A percentile compares a stretch with the other conserved stretches of the same genome.
Conservation (phyloP, 305 asterid genomes). For the Stenogyne calaminthoides region DNA sequence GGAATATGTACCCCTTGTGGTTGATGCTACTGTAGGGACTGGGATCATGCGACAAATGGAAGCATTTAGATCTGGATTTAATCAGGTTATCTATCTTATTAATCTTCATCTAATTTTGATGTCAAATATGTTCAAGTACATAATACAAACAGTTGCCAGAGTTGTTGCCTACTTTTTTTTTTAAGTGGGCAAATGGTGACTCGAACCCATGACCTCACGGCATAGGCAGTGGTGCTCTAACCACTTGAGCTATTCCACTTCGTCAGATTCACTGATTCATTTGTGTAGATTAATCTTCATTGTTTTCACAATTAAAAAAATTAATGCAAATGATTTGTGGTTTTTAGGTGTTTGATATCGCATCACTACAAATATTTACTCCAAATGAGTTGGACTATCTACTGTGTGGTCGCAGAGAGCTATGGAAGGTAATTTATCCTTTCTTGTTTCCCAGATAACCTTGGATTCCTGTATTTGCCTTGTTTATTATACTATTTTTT, state of each 20-base stretch:
- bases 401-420: conserved; percentile 96
- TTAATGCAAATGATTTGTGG: background rate
- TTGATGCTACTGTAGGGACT: conserved; percentile 80
- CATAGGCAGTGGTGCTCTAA: no score
- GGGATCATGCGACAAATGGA: conserved; percentile 88
- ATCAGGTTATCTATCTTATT: conserved; percentile 60
- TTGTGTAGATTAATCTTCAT: background rate
- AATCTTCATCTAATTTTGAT: conserved; percentile 17
- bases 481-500: conserved; percentile 14
- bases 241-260: no score
- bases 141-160: background rate
- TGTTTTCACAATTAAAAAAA: background rate
- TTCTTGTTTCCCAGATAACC: conserved; percentile 17
- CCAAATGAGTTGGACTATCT: conserved; percentile 92
- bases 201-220: no score
- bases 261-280: background rate
- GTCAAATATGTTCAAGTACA: conserved; percentile 3
- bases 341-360: conserved; percentile 81
- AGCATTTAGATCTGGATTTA: conserved; percentile 97
- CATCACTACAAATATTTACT: conserved; percentile 88
- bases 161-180: background rate
- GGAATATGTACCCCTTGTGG: conserved; percentile 81
- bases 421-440: conserved; percentile 80
- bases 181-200: no score
- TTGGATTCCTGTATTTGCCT: conserved; percentile 23